Base-by-base conservation (phyloP, 2,329 filamentous ascomycete genomes). In the Metarhizium sp. region DNA sequence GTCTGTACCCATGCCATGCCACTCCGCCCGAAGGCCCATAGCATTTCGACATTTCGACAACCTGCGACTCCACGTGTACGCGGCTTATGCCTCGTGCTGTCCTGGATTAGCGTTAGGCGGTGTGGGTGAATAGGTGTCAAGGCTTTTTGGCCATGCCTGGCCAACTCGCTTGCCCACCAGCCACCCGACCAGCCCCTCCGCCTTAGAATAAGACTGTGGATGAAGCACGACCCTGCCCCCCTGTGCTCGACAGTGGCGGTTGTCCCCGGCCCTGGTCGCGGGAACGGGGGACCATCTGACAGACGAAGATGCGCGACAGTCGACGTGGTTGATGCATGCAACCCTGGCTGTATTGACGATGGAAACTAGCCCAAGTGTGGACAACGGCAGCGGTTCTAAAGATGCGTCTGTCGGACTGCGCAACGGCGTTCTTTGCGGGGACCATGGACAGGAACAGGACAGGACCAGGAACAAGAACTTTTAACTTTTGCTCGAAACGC, bases 51-150 rank as follows among this genome's bases (percentile, higher is more conserved):
- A 25, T 25, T 25, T 34, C 32, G 32, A 34, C 32, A 11, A 11
- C 32, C 32, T 7, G 10, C 6, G 30, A 30, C 54, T 45, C 51
- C 54, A 56, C 54, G 46, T 56, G 54, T 16, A 30, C n/a, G 20
- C 40, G 43, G 18, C 54, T 25, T 52, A 42, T 48, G 42, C 49
- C 53, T 51, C 53, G 30, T 48, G 42, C 53, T 43, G 46, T 51
- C 2, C 34, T 52, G 43, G n/a, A 50, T 36, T 20, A 25, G 48
- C n/a, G 32, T 11, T 51, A 40, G 46, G 29, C 30, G 42, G 42
- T 34, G 18, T 11, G 14, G 38, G 34, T 36, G 13, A 14, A 11
- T 11, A 13, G 13, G 13, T 16, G 11, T 16, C 25, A 25, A 4
- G 14, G 14, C 13, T 40, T 5, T 14, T 40, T 16, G 34, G 7